Evolutionary conservation across 1,139 yeast species (phyloP).

Genomic region (Hyphopichia khmerensis): DNA sequence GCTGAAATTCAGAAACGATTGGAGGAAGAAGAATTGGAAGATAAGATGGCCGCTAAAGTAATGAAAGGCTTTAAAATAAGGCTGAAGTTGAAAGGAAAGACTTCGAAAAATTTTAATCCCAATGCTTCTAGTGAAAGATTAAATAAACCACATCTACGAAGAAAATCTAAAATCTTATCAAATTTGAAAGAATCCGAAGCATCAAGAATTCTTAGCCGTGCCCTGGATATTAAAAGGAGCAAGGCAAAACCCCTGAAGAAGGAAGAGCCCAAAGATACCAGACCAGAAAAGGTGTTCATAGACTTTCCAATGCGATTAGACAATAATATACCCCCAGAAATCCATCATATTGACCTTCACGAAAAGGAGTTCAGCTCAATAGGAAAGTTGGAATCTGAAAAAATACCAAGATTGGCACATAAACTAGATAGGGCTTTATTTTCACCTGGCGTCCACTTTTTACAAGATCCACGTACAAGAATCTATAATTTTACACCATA

Average conservation of each 20-base stretch:
- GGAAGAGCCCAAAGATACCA: neutral
- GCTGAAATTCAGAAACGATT: neutral
- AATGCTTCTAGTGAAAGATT: neutral
- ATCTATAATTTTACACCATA: constrained; percentile 68
- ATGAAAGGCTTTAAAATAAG: neutral
- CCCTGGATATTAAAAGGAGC: neutral
- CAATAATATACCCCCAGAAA: neutral
- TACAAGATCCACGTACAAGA: constrained; percentile 74
- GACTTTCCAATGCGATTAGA: neutral
- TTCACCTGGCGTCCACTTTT: constrained; percentile 80
- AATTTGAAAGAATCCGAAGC: neutral
- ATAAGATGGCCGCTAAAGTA: neutral
- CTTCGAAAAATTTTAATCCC: neutral
- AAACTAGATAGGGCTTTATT: constrained; percentile 68
- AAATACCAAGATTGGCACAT: constrained; percentile 52
- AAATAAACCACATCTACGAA: neutral
- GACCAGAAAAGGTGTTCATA: neutral
- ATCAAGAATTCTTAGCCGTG: neutral
- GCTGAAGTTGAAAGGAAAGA: neutral
- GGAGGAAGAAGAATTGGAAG: neutral
- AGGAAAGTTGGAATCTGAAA: constrained; percentile 19
- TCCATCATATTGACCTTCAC: neutral
- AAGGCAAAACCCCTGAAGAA: neutral
- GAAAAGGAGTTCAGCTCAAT: constrained; percentile 18
- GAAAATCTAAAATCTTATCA: neutral